A percentile compares a stretch with the other conserved stretches of the same genome.
These are phyloP conservation scores for Vitis rotundifolia DNA, from an alignment of 164 flowering plant genomes.

Conservation along the genomic window DNA sequence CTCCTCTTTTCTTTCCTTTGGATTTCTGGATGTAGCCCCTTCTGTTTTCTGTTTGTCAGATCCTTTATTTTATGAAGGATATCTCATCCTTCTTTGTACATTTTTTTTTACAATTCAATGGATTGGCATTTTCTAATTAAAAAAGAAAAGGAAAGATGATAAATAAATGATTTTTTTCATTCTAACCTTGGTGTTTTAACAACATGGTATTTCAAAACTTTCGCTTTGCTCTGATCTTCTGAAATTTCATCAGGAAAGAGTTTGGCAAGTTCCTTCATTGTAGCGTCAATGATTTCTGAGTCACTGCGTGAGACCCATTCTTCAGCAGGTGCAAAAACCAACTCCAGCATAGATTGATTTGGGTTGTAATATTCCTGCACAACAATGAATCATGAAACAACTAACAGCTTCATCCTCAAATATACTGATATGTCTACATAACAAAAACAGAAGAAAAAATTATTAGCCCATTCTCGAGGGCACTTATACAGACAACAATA, in stretches of 20 bases:
- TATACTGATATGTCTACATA: neutral
- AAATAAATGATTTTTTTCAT: neutral
- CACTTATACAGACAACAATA: neutral
- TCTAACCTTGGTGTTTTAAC: conserved; percentile 95
- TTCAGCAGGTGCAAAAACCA: conserved; percentile 98
- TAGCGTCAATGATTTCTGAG: conserved; percentile 89
- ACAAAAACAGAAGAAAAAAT: neutral
- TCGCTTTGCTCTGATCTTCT: conserved; percentile 96
- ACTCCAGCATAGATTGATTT: conserved; percentile 87
- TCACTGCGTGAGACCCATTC: conserved; percentile 94
- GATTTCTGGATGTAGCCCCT: too few species aligned
- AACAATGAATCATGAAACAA: neutral
- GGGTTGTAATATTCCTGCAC: conserved; percentile 93
- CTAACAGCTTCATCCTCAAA: neutral
- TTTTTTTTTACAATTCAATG: too few species aligned
- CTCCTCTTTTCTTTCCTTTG: too few species aligned
- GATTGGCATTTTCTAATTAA: too few species aligned
- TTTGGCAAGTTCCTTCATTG: conserved; percentile 90
- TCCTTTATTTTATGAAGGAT: too few species aligned
- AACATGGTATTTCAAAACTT: conserved; percentile 87
- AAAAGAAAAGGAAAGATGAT: too few species aligned
- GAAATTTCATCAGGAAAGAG: conserved; percentile 96
- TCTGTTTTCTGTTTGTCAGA: too few species aligned
- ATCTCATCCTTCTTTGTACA: too few species aligned
- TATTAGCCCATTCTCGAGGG: neutral